A percentile compares a stretch with the other conserved stretches of the same genome.
These are phyloP conservation scores for Phytomonas sp. DNA, from an alignment of 208 protist species.

Conservation along the genomic window DNA sequence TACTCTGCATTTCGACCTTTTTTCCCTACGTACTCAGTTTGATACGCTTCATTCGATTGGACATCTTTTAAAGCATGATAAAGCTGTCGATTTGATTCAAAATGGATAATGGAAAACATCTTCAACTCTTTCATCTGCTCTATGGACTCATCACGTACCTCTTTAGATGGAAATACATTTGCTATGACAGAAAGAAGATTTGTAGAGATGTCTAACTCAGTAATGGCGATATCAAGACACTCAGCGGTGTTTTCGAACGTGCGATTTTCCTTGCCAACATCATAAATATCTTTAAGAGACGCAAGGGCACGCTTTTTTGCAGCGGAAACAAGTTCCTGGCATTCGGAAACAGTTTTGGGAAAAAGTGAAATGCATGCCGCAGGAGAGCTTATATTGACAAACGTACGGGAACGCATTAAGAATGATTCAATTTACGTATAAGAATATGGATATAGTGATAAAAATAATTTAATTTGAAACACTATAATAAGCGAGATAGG, in stretches of 20 bases:
- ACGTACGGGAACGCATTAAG: constrained; percentile 33
- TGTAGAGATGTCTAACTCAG: constrained; percentile 45
- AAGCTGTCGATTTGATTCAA: constrained; percentile 53
- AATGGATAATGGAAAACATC: constrained; percentile 57
- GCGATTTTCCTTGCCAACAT: constrained; percentile 13
- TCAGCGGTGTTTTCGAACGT: constrained; percentile 57
- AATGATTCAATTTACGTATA: not conserved
- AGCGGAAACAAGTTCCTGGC: constrained; percentile 27
- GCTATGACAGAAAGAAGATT: constrained; percentile 56
- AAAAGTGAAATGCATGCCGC: constrained; percentile 56
- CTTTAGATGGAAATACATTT: constrained; percentile 40
- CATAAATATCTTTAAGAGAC: constrained; percentile 40
- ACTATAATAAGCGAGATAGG: not conserved
- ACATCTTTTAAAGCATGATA: constrained; percentile 57
- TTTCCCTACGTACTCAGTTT: constrained; percentile 26
- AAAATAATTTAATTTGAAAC: not conserved
- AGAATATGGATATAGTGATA: constrained; percentile 1
- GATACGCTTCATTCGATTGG: constrained; percentile 19
- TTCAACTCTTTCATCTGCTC: constrained; percentile 55
- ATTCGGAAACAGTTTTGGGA: constrained; percentile 43
- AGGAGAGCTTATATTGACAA: constrained; percentile 37
- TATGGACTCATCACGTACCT: constrained; percentile 54
- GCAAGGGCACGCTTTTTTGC: constrained; percentile 42
- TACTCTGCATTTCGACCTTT: constrained; percentile 32
- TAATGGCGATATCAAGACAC: constrained; percentile 38